Percentiles rank a stretch among this genome's conserved stretches.
These are phyloP conservation scores for Hyphopichia burtonii DNA, from an alignment of 1,139 yeast genomes.

Conservation along the genomic window DNA sequence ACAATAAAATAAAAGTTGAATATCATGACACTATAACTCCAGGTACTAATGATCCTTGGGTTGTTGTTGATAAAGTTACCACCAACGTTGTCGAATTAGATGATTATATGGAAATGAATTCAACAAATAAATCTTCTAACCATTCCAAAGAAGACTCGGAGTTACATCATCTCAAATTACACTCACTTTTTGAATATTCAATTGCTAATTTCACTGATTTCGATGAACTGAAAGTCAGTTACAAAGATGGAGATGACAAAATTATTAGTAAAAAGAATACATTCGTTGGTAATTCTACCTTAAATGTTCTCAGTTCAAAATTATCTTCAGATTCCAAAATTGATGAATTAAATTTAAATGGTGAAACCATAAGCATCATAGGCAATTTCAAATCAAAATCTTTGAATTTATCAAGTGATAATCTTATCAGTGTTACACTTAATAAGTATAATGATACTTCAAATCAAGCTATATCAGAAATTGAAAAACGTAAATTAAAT, in stretches of 20 bases:
- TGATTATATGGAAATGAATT: conserved; percentile 30
- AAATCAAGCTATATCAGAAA: conserved; percentile 22
- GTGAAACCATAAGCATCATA: conserved; percentile 29
- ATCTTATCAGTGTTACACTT: conserved; percentile 28
- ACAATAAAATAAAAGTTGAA: conserved; percentile 52
- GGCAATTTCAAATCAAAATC: conserved; percentile 51
- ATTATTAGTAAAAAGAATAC: conserved; percentile 29
- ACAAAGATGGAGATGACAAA: conserved; percentile 23
- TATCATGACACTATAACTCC: conserved; percentile 31
- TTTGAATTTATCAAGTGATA: conserved; percentile 26
- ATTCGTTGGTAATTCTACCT: conserved; percentile 64
- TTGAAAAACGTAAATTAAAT: neutral
- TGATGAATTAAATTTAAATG: conserved; percentile 22
- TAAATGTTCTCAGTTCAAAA: conserved; percentile 60
- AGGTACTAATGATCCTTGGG: conserved; percentile 30
- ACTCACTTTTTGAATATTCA: conserved; percentile 83
- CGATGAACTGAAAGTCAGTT: conserved; percentile 27
- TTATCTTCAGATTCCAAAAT: conserved; percentile 46
- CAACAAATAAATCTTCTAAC: conserved; percentile 26
- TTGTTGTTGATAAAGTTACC: conserved; percentile 74
- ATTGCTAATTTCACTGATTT: conserved; percentile 62
- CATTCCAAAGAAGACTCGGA: conserved; percentile 11
- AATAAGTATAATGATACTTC: conserved; percentile 30
- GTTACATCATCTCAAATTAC: conserved; percentile 41
- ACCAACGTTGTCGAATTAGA: conserved; percentile 56